A percentile compares a stretch with the other conserved stretches of the same genome.
phyloP scores from a whole-genome alignment of 2,329 filamentous ascomycete genomes.

The Xylariaceae sp. region DNA sequence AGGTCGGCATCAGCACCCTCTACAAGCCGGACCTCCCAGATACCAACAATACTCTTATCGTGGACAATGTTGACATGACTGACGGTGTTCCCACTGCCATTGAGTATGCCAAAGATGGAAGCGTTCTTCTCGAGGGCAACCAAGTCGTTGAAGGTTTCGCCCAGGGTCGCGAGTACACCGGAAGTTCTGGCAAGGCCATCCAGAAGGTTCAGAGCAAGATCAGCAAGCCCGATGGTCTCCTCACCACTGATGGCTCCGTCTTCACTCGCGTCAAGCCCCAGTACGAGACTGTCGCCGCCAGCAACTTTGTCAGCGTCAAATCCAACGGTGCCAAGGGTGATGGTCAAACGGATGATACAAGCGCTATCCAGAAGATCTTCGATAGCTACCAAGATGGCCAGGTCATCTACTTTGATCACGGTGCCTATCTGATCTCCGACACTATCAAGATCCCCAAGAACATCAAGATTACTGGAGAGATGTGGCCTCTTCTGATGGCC shows the following conservation, averaged over 20 bases:
- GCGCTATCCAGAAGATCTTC: slow-evolving; percentile 74
- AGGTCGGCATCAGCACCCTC: slow-evolving; percentile 70
- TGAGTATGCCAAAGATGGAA: slow-evolving; percentile 49
- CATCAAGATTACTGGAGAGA: slow-evolving; percentile 84
- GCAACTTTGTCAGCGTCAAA: slow-evolving; percentile 79
- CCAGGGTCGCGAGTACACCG: slow-evolving; percentile 72
- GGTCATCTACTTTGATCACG: slow-evolving; percentile 72
- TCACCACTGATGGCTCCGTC: slow-evolving; percentile 64
- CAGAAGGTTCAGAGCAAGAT: slow-evolving; percentile 56
- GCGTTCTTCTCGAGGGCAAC: slow-evolving; percentile 64
- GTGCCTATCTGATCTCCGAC: slow-evolving; percentile 65
- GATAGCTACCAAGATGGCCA: slow-evolving; percentile 60
- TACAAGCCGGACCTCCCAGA: slow-evolving; percentile 59
- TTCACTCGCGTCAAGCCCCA: slow-evolving; percentile 87
- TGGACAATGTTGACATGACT: slow-evolving; percentile 86
- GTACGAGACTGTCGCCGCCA: slow-evolving; percentile 65
- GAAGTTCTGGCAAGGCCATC: slow-evolving; percentile 43
- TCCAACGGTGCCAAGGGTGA: slow-evolving; percentile 80
- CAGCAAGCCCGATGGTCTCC: slow-evolving; percentile 56
- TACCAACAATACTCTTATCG: slow-evolving; percentile 75
- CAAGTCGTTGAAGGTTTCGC: slow-evolving; percentile 66
- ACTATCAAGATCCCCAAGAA: slow-evolving; percentile 72
- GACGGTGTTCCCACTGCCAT: slow-evolving; percentile 65
- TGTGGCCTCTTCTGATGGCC: slow-evolving; percentile 88
- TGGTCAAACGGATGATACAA: slow-evolving; percentile 81